These are phyloP conservation scores for Myxozyma kluyveri DNA, from an alignment of 805 yeast genomes.

Conservation along the genomic window DNA sequence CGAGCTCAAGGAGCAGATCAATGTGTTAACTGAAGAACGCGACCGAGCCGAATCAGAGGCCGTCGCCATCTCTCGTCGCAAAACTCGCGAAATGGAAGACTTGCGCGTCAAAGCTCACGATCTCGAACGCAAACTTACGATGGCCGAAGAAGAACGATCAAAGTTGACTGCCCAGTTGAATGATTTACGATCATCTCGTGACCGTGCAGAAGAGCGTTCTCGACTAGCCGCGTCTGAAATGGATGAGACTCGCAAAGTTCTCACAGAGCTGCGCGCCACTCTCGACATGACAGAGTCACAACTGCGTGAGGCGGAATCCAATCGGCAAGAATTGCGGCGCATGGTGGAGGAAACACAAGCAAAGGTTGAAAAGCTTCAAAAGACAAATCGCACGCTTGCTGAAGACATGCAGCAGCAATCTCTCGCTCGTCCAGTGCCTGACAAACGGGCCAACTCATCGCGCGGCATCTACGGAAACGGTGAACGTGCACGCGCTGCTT, in stretches of 20 bases:
- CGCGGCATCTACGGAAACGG: too few species aligned
- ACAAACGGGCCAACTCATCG: too few species aligned
- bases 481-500: conserved; percentile 5
- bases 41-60: conserved; percentile 56
- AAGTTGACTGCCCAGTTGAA: conserved; percentile 25
- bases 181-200: conserved; percentile 31
- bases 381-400: conserved; percentile 36
- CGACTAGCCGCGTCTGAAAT: conserved; percentile 35
- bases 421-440: too few species aligned
- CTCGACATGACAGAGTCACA: conserved; percentile 33
- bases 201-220: conserved; percentile 32
- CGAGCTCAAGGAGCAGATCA: conserved; percentile 56
- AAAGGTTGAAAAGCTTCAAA: conserved; percentile 40
- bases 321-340: conserved; percentile 37
- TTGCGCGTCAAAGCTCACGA: conserved; percentile 46
- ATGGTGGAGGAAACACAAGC: conserved; percentile 40
- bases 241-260: conserved; percentile 30
- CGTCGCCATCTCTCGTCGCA: conserved; percentile 50
- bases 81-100: conserved; percentile 67
- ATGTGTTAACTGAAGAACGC: conserved; percentile 57
- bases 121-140: conserved; percentile 40
- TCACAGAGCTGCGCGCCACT: conserved; percentile 31
- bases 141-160: conserved; percentile 28
- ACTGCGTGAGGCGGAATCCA: conserved; percentile 35
- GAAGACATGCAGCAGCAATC: conserved; percentile 39